Base-by-base conservation (phyloP, 108 stramenopile species). In the Fragilariopsis cylindrus region DNA sequence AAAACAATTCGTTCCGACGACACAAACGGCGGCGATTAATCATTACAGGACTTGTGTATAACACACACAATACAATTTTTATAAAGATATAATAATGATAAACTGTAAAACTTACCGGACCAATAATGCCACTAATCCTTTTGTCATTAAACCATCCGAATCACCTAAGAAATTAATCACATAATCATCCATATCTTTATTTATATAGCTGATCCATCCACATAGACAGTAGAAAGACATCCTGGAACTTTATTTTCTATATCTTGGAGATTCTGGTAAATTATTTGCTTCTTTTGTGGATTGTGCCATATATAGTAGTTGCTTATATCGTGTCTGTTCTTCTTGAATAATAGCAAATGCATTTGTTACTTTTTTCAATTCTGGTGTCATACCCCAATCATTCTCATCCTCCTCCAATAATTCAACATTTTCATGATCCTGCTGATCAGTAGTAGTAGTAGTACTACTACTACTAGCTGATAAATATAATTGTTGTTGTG, bases 91-190 rank as follows among this genome's bases (percentile, higher is more conserved):
- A 60, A 8, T 2, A 30, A 30, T 30, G 30, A 30, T 30, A 40
- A 67, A 1, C 9, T 46, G 44, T 5, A 70, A 70, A 66, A 85
- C 87, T 80, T 83, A 92, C 85, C 91, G 80, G 15, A 97, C 79
- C 52, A 99, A 91, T 30, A 99, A 74, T 5, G 95, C 92, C 18
- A 98, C 91, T 55, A 99, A 76, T 58, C 98, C 98, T 70, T 96
- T 96, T 69, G 98, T 99, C 65, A 99, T 69, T 57, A 96, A 80
- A 11, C 94, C 97, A 81, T 99, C 97, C 6, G 96, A 96, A 78
- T 99, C 98, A 7, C 97, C 97, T 43, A 77, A 52, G 69, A 89
- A 97, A 49, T 96, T 78, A 50, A 98, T 83, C 9, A 83, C 80
- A 15, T 78, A 75, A 6, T 85, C 77, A 2, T 71, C 76, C 9